Percentiles rank a stretch among this genome's conserved stretches.
Evolutionary conservation across 2,329 filamentous ascomycete genomes (phyloP).

Genomic region (Pezicula rhizophila): DNA sequence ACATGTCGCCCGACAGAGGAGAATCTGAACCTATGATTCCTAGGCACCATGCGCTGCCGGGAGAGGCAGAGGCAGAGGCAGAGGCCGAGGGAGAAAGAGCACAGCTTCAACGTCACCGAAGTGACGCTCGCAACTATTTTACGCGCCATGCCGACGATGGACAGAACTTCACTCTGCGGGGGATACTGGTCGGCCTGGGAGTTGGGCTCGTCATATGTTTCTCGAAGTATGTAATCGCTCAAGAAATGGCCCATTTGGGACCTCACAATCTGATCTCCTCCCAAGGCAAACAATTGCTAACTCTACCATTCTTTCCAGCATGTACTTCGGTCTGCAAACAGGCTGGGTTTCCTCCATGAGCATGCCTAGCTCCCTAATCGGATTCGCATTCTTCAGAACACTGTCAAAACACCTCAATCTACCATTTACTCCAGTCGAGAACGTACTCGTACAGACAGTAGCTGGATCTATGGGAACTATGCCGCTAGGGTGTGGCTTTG

Average conservation of each 20-base stretch:
- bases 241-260: no score
- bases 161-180: constrained; percentile 78
- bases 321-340: constrained; percentile 95
- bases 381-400: constrained; percentile 87
- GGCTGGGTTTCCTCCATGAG: constrained; percentile 85
- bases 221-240: constrained; percentile 51
- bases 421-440: constrained; percentile 91
- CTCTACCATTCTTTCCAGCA: constrained; percentile 30
- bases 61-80: no score
- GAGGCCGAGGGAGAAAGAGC: not conserved
- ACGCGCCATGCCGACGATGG: constrained; percentile 25
- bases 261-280: no score
- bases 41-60: not conserved
- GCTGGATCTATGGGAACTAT: constrained; percentile 94
- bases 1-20: constrained; percentile 22
- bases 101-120: constrained; percentile 16
- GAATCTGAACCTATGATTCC: constrained; percentile 5
- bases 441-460: constrained; percentile 93
- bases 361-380: constrained; percentile 91
- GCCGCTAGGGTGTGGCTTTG: constrained; percentile 92
- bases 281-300: no score
- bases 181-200: constrained; percentile 69
- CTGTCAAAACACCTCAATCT: constrained; percentile 65
- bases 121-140: constrained; percentile 23
- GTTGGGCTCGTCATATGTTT: constrained; percentile 92